These are phyloP conservation scores for Lepiota brunneoincarnata DNA, from an alignment of 768 basidiomycete species.

Conservation along the genomic window DNA sequence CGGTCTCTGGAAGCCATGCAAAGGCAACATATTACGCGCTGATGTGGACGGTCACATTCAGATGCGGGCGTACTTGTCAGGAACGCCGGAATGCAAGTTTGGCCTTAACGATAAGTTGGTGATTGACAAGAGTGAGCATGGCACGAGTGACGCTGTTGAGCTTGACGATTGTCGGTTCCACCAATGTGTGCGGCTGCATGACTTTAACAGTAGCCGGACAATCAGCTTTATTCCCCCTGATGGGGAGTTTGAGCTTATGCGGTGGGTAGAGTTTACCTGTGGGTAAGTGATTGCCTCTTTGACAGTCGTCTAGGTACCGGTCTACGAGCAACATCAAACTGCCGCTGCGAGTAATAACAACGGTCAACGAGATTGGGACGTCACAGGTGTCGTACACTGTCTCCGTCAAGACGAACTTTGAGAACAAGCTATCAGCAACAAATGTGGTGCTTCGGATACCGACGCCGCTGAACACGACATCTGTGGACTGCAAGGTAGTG, in stretches of 20 bases:
- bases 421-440: conserved; percentile 88
- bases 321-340: conserved; percentile 95
- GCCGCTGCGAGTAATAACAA: conserved; percentile 85
- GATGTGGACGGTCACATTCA: conserved; percentile 98
- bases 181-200: conserved; percentile 93
- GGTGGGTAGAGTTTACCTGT: conserved; percentile 41
- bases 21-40: conserved; percentile 87
- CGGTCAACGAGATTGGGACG: conserved; percentile 91
- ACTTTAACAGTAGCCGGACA: conserved; percentile 90
- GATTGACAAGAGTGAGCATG: conserved; percentile 79
- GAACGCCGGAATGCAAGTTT: conserved; percentile 98
- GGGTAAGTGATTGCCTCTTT: neutral
- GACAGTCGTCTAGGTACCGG: conserved; percentile 88
- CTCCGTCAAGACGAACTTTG: conserved; percentile 85
- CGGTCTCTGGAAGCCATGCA: too few species aligned
- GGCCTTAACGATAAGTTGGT: conserved; percentile 98
- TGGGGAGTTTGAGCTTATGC: conserved; percentile 98
- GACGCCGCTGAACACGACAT: conserved; percentile 92
- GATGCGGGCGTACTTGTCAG: conserved; percentile 96
- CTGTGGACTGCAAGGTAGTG: conserved; percentile 87
- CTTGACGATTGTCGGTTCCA: conserved; percentile 98
- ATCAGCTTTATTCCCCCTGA: conserved; percentile 99
- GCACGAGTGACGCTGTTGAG: conserved; percentile 80
- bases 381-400: conserved; percentile 89
- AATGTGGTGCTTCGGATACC: conserved; percentile 93